These are phyloP conservation scores for Oleoguttula mirabilis DNA, from an alignment of 495 filamentous ascomycete genomes.

Conservation along the genomic window DNA sequence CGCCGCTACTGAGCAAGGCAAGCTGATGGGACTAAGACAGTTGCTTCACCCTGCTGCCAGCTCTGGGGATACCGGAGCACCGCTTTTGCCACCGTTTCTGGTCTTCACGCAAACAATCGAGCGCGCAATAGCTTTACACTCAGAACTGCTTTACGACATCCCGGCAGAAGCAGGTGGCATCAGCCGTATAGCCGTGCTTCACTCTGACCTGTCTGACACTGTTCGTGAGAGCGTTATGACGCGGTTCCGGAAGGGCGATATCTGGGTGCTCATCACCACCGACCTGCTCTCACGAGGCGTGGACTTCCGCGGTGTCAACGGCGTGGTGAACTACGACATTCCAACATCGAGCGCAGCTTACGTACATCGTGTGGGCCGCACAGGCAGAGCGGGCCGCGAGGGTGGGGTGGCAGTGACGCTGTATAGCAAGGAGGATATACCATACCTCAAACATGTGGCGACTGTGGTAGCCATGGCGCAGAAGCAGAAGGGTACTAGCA, in stretches of 20 bases:
- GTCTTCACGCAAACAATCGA: slow-evolving; percentile 93
- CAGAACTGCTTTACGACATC: slow-evolving; percentile 90
- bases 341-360: slow-evolving; percentile 79
- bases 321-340: slow-evolving; percentile 94
- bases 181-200: slow-evolving; percentile 76
- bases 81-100: slow-evolving; percentile 75
- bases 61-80: slow-evolving; percentile 34
- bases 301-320: slow-evolving; percentile 84
- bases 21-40: slow-evolving; percentile 82
- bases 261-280: slow-evolving; percentile 93
- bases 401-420: slow-evolving; percentile 89
- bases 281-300: slow-evolving; percentile 83
- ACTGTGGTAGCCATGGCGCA: slow-evolving; percentile 82
- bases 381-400: slow-evolving; percentile 73
- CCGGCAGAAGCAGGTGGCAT: slow-evolving; percentile 75
- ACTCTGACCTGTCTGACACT: slow-evolving; percentile 69
- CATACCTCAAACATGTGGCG: slow-evolving; percentile 79
- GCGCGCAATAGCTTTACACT: slow-evolving; percentile 72
- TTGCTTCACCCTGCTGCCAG: slow-evolving; percentile 64
- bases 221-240: slow-evolving; percentile 71
- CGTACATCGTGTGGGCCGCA: slow-evolving; percentile 85
- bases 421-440: slow-evolving; percentile 89
- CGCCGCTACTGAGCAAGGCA: slow-evolving; percentile 83
- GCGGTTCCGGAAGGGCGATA: slow-evolving; percentile 78
- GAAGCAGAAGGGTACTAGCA: slow-evolving; percentile 35